These are phyloP conservation scores for Evansstolkia leycettana DNA, from an alignment of 495 filamentous ascomycete genomes.

Conservation along the genomic window DNA sequence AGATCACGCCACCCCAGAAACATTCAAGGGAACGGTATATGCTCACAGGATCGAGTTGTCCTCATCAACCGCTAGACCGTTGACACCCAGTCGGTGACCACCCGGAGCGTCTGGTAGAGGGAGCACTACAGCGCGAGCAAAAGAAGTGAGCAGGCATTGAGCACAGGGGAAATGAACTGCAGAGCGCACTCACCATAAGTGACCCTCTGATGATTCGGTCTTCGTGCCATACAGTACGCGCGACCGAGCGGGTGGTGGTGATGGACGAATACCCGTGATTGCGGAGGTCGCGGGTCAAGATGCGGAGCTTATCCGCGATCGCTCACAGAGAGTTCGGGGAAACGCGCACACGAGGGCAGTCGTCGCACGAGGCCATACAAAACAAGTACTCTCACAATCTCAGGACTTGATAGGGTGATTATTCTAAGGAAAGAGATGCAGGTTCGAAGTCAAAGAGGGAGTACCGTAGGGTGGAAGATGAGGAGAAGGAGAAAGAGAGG, in stretches of 20 bases:
- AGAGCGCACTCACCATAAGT: constrained; percentile 27
- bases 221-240: constrained; percentile 33
- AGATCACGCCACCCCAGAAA: not conserved
- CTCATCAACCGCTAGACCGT: constrained; percentile 78
- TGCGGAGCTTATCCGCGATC: constrained; percentile 18
- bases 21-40: not conserved
- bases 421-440: not conserved
- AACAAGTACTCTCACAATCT: no score
- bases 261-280: constrained; percentile 5
- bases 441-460: not conserved
- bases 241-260: constrained; percentile 10
- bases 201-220: constrained; percentile 38
- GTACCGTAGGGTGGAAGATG: not conserved
- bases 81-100: constrained; percentile 88
- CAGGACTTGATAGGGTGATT: not conserved
- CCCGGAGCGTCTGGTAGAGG: constrained; percentile 84
- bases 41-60: constrained; percentile 79
- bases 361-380: no score
- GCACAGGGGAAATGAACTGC: constrained; percentile 48
- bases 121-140: constrained; percentile 51
- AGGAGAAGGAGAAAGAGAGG: not conserved
- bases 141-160: constrained; percentile 6
- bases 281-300: constrained; percentile 12
- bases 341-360: no score
- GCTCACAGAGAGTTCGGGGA: no score